phyloP scores from a whole-genome alignment of 2,329 filamentous ascomycete species.

The Paecilomyces formosus region DNA sequence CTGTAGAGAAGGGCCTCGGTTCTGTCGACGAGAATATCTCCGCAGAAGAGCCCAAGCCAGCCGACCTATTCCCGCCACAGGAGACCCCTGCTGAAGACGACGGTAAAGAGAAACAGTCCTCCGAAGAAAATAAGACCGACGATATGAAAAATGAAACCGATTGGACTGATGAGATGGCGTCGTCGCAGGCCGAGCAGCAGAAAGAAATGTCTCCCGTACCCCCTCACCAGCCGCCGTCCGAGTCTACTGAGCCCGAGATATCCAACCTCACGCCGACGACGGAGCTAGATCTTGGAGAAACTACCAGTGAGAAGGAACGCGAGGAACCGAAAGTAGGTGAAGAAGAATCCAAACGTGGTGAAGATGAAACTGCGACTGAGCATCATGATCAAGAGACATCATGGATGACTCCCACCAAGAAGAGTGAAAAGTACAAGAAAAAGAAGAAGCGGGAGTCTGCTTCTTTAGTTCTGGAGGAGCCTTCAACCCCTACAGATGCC shows the following conservation, averaged over 20 bases:
- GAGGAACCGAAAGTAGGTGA: background rate
- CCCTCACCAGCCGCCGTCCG: background rate
- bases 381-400: background rate
- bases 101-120: conserved; percentile 40
- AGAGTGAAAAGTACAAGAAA: conserved; percentile 4
- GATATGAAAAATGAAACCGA: conserved; percentile 28
- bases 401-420: background rate
- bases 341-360: background rate
- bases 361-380: background rate
- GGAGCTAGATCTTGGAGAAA: background rate
- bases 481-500: background rate
- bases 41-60: conserved; percentile 10
- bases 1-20: conserved; percentile 3
- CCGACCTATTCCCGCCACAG: conserved; percentile 17
- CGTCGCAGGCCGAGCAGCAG: conserved; percentile 37
- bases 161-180: conserved; percentile 39
- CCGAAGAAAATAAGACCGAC: conserved; percentile 29
- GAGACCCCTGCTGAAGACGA: conserved; percentile 30
- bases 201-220: conserved; percentile 19
- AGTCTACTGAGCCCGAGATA: background rate
- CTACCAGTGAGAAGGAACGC: background rate
- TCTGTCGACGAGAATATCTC: conserved; percentile 10
- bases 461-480: background rate
- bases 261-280: background rate
- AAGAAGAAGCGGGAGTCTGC: background rate